These are phyloP conservation scores for Botryosphaeria dothidea DNA, from an alignment of 2,329 filamentous ascomycete species.

Conservation along the genomic window DNA sequence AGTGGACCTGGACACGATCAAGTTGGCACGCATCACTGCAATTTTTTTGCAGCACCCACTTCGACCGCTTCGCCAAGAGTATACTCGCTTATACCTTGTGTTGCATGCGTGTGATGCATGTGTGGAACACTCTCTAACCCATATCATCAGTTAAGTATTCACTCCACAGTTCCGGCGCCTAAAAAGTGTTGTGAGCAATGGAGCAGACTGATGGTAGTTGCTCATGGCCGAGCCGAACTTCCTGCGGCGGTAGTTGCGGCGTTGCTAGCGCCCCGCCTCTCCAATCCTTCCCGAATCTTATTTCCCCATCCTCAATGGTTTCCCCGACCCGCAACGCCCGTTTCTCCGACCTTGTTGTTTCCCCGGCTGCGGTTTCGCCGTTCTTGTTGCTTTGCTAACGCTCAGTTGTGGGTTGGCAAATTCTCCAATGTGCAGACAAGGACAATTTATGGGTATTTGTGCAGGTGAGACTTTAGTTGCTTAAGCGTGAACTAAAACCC, in stretches of 20 bases:
- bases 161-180: not conserved
- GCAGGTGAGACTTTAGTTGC: not conserved
- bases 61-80: not conserved
- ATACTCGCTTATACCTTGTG: not conserved
- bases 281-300: not conserved
- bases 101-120: not conserved
- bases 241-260: not conserved
- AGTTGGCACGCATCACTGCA: not conserved
- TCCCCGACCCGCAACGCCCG: not conserved
- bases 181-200: not conserved
- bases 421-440: not conserved
- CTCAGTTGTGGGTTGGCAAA: too few species aligned
- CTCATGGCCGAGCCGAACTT: constrained; percentile 1
- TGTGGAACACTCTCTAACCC: not conserved
- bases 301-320: constrained; percentile 7
- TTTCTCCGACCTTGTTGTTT: not conserved
- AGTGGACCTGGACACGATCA: not conserved
- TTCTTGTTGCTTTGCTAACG: not conserved
- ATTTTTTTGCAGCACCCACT: not conserved
- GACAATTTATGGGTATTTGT: not conserved
- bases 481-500: not conserved
- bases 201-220: not conserved
- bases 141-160: not conserved
- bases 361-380: not conserved
- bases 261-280: not conserved